Evolutionary conservation across 371 early-diverging fungal genomes (phyloP), one percentile per base, ranked within the genome.

Genomic region (Zychaea mexicana): DNA sequence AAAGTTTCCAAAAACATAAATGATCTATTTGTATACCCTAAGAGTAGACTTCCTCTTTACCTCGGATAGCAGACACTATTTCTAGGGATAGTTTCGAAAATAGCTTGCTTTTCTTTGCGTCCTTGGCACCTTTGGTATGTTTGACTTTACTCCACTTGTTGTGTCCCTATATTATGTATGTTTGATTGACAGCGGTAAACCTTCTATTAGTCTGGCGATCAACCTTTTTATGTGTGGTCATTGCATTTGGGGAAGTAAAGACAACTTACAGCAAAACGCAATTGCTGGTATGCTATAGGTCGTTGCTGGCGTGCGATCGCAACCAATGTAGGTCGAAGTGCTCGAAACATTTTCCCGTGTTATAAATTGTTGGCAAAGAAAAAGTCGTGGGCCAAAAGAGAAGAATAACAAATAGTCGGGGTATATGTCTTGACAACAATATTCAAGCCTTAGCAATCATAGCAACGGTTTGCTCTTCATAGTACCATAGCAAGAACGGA

Each of bases 111-210:
- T 82, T 82, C 57, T 83, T 84, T 22, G 79, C 77, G 66, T 87
- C 86, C 42, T 78, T 78, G 21, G 79, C 82, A 3, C 84, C 87
- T 71, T 91, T 88, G 7, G 83, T 79, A 49, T 85, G 85, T 61
- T 83, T 84, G 52, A 91, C 85, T 71, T 89, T 88, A 64, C 86
- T 82, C 91, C 91, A 90, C 69, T 87, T 84, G 65, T 84, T 86
- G 59, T 88, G 89, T 9, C 88, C 90, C 81, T 81, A 63, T 19
- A 27, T 0, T 5, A 12, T 52, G 46, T 19, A 22, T 21, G n/a
- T 12, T 1, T 38, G 17, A 42, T 17, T 38, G 12, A 15, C 9
- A 61, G n/a, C 8, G 3, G 17, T 3, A 30, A 15, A 31, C 54
- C 27, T 7, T 26, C 15, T 30, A 13, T 21, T 8, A 31, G 10